phyloP scores from a whole-genome alignment of 2,329 filamentous ascomycete genomes.

The Shiraia sp. region DNA sequence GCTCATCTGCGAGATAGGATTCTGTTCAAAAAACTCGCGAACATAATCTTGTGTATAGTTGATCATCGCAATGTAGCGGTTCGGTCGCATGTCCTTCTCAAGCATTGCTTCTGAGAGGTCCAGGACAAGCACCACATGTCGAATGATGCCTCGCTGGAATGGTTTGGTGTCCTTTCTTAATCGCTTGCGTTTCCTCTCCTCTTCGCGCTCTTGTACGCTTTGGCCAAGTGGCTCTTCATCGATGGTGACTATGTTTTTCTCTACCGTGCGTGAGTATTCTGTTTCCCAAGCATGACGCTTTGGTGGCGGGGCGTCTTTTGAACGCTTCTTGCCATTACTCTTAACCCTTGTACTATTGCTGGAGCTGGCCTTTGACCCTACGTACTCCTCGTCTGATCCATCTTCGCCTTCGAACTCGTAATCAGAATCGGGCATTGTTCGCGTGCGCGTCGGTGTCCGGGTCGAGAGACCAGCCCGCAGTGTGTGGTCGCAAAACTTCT shows the following conservation, averaged over 20 bases:
- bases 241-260: constrained; percentile 62
- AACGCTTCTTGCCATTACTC: constrained; percentile 22
- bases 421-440: constrained; percentile 72
- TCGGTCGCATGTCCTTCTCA: constrained; percentile 92
- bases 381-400: constrained; percentile 66
- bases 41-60: constrained; percentile 87
- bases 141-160: constrained; percentile 93
- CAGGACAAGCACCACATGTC: constrained; percentile 88
- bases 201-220: constrained; percentile 71
- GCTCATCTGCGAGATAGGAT: constrained; percentile 93
- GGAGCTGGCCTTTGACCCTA: constrained; percentile 42
- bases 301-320: constrained; percentile 17
- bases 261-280: constrained; percentile 51
- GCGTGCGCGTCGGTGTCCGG: constrained; percentile 1
- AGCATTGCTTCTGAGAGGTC: constrained; percentile 93
- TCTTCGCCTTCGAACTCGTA: constrained; percentile 69
- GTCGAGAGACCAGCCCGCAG: background rate
- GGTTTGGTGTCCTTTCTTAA: constrained; percentile 92
- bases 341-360: constrained; percentile 27
- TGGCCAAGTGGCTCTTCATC: constrained; percentile 75
- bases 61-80: constrained; percentile 78
- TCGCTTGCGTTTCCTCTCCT: constrained; percentile 79
- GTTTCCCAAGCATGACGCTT: constrained; percentile 56
- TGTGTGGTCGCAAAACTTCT: background rate
- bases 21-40: constrained; percentile 95